Evolutionary conservation across 768 basidiomycete genomes (phyloP).

Genomic region (Termitomyces sp.): DNA sequence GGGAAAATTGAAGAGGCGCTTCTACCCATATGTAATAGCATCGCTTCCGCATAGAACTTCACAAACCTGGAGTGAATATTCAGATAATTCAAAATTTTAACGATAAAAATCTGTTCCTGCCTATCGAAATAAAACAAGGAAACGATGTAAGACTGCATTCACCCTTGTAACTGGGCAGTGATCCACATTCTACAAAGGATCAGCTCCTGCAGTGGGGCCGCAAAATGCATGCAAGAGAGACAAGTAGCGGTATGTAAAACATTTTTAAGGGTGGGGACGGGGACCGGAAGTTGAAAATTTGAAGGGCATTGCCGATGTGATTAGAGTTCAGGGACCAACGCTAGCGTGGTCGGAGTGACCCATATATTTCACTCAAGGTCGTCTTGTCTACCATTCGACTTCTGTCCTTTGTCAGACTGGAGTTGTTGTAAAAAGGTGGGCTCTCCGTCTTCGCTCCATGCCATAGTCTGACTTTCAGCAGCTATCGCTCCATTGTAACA

Average conservation of each 20-base stretch:
- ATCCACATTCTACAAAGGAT: conserved; percentile 1
- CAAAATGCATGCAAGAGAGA: background rate
- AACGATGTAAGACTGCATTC: background rate
- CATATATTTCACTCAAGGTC: conserved; percentile 38
- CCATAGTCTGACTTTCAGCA: conserved; percentile 17
- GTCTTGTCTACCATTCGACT: conserved; percentile 26
- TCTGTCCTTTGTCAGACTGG: conserved; percentile 22
- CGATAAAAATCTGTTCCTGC: background rate
- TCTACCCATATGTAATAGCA: background rate
- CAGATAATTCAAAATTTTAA: background rate
- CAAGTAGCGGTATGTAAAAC: conserved; percentile 17
- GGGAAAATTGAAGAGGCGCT: background rate
- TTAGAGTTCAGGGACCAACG: conserved; percentile 43
- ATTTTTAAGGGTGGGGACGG: conserved; percentile 26
- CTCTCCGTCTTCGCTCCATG: conserved; percentile 16
- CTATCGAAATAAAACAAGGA: background rate
- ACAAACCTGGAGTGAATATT: background rate
- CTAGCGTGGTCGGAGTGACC: conserved; percentile 35
- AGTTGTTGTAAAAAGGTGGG: conserved; percentile 46
- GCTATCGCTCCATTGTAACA: conserved; percentile 72
- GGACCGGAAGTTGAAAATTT: conserved; percentile 48
- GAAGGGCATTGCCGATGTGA: conserved; percentile 41
- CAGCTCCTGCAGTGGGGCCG: background rate
- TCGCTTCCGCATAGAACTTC: background rate
- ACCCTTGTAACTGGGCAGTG: background rate